Percentiles rank a stretch among this genome's conserved stretches.
Conservation (phyloP, 2,329 filamentous ascomycete species). For the Stagonosporopsis chrysanthemi region DNA sequence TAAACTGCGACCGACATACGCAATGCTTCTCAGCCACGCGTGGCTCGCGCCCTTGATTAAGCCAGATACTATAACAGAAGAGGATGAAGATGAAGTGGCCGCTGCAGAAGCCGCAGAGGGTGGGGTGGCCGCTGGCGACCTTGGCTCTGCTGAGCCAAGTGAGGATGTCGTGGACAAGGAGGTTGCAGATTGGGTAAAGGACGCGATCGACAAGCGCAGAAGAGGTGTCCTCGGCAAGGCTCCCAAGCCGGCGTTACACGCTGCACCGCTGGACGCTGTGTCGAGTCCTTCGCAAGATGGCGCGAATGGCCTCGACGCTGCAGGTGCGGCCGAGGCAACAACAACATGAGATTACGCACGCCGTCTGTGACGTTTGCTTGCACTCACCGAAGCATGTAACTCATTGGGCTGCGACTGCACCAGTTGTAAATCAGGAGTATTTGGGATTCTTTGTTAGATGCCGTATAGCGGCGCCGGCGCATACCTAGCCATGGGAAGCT, state of each 20-base stretch:
- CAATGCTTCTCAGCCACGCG: slow-evolving; percentile 84
- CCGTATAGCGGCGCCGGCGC: slow-evolving; percentile 23
- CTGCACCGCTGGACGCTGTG: slow-evolving; percentile 81
- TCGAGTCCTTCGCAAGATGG: slow-evolving; percentile 45
- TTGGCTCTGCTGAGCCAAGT: slow-evolving; percentile 35
- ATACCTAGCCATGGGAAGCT: slow-evolving; percentile 26
- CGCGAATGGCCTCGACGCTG: slow-evolving; percentile 31
- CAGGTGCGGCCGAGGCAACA: slow-evolving; percentile 26
- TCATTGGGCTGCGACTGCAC: slow-evolving; percentile 15
- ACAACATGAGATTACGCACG: slow-evolving; percentile 11
- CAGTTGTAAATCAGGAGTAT: slow-evolving; percentile 20
- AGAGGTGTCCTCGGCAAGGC: slow-evolving; percentile 61
- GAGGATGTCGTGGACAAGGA: slow-evolving; percentile 72
- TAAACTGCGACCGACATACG: slow-evolving; percentile 90
- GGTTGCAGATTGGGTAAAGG: slow-evolving; percentile 84
- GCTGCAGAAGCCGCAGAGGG: slow-evolving; percentile 54
- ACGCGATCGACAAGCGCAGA: slow-evolving; percentile 71
- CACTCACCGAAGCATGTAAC: slow-evolving; percentile 9
- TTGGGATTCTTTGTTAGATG: slow-evolving; percentile 21
- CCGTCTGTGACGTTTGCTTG: background rate
- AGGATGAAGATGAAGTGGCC: slow-evolving; percentile 66
- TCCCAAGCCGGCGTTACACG: slow-evolving; percentile 82
- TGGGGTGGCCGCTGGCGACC: slow-evolving; percentile 46
- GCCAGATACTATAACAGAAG: slow-evolving; percentile 76
- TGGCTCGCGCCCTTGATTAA: slow-evolving; percentile 83